phyloP scores from a whole-genome alignment of 805 yeast genomes.

The Phaffomyces opuntiae region DNA sequence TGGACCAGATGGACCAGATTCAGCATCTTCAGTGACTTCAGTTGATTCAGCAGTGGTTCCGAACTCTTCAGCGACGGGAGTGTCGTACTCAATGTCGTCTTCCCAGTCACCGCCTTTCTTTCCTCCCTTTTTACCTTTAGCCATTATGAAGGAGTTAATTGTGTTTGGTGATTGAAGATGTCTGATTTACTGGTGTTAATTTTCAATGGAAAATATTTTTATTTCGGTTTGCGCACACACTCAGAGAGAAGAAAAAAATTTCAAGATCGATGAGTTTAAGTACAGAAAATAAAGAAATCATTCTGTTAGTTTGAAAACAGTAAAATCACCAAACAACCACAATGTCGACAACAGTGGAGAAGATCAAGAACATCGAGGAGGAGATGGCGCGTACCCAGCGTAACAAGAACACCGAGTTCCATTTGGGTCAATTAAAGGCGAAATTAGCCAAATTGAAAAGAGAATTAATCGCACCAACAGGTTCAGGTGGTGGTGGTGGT shows the following conservation, averaged over 20 bases:
- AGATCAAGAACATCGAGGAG: slow-evolving; percentile 33
- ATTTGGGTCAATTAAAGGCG: slow-evolving; percentile 95
- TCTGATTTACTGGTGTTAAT: neutral
- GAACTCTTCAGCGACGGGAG: slow-evolving; percentile 46
- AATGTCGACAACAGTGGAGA: slow-evolving; percentile 22
- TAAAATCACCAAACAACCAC: neutral
- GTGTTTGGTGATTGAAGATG: neutral
- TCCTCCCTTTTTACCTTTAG: slow-evolving; percentile 53
- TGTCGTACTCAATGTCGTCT: slow-evolving; percentile 53
- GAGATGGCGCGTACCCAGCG: slow-evolving; percentile 98
- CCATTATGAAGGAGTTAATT: slow-evolving; percentile 11
- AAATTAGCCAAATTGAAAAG: slow-evolving; percentile 92
- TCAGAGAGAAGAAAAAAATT: neutral
- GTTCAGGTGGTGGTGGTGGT: slow-evolving; percentile 82
- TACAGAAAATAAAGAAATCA: too few species aligned
- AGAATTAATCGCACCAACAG: slow-evolving; percentile 70
- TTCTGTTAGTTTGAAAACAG: too few species aligned
- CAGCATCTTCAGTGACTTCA: slow-evolving; percentile 6
- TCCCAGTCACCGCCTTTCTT: slow-evolving; percentile 77
- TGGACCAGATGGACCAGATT: slow-evolving; percentile 23
- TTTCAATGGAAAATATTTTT: slow-evolving; percentile 1
- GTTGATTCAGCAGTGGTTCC: slow-evolving; percentile 33
- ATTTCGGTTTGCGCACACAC: neutral
- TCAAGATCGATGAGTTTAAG: neutral
- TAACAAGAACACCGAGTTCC: slow-evolving; percentile 96